A percentile compares a stretch with the other conserved stretches of the same genome.
These are phyloP conservation scores for Fusarium irregulare DNA, from an alignment of 2,329 filamentous ascomycete genomes.

Conservation along the genomic window DNA sequence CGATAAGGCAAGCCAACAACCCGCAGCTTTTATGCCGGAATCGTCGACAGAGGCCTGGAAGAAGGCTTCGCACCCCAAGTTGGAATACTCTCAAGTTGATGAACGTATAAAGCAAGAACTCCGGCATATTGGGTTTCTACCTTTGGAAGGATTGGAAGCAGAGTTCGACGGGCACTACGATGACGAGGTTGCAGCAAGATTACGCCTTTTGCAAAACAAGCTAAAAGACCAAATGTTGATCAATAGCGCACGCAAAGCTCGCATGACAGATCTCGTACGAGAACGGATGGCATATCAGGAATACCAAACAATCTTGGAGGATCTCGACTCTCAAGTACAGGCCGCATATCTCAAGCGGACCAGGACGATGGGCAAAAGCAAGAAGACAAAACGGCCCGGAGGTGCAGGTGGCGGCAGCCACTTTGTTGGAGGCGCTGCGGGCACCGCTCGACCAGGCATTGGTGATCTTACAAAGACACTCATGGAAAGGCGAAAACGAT, in stretches of 20 bases:
- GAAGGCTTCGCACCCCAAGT: conserved; percentile 76
- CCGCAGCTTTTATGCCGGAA: conserved; percentile 84
- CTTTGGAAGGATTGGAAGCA: conserved; percentile 70
- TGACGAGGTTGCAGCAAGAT: conserved; percentile 90
- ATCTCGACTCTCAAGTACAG: conserved; percentile 94
- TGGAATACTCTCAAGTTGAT: conserved; percentile 89
- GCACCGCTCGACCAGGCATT: conserved; percentile 80
- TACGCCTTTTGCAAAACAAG: conserved; percentile 85
- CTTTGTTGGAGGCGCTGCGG: conserved; percentile 66
- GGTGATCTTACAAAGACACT: conserved; percentile 91
- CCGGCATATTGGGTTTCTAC: conserved; percentile 87
- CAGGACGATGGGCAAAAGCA: conserved; percentile 91
- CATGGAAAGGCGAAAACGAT: conserved; percentile 90
- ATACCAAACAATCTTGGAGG: conserved; percentile 95
- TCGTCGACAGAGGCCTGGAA: conserved; percentile 82
- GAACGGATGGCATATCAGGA: conserved; percentile 97
- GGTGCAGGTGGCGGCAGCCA: conserved; percentile 80
- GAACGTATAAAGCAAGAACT: conserved; percentile 92
- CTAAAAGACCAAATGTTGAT: conserved; percentile 85
- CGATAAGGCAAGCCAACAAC: conserved; percentile 62
- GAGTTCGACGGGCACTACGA: conserved; percentile 93
- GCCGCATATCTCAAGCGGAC: conserved; percentile 96
- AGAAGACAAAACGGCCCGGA: conserved; percentile 85
- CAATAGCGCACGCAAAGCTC: conserved; percentile 91
- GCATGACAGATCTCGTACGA: conserved; percentile 86